Base-by-base conservation (phyloP, 208 protist species). In the Vickermania spadyakhi region DNA sequence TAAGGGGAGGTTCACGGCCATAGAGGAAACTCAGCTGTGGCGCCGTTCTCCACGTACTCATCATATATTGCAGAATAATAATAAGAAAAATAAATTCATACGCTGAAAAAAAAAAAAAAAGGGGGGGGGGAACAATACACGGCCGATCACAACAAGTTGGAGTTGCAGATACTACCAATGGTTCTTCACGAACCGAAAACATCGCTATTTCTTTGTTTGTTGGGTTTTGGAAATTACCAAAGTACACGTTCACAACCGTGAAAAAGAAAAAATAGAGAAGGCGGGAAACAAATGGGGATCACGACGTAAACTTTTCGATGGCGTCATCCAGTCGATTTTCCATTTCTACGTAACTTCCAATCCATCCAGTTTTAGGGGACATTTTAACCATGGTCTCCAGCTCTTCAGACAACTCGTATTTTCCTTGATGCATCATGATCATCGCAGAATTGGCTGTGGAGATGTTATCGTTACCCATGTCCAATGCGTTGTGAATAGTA, bases 1-100 rank as follows among this genome's bases (percentile, higher is more conserved):
- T 63, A 7, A 65, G 65, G 3, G 87, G 81, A 18, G 88, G 83
- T 27, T 64, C 60, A 22, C 52, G 22, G 41, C 80, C 81, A 18
- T 89, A 56, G 7, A 94, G 70, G 2, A 89, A 70, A 27, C 81
- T 53, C 27, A 89, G 66, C 68, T 81, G 86, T 22, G 75, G 72
- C 31, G 81, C 73, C 3, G 74, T 65, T 56, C 72, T 86, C 84
- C 87, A 94, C 28, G 64, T 65, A 2, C 49, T 61, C 50, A 72
- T 4, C 1, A 52, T 29, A 41, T 77, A 62, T 67, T 73, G 72
- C 13, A 13, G 13, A 26, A 53, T 22, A 29, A 54, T 2, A 52
- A 21, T 61, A 23, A 3, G 3, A 62, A 2, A 60, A 1, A 66
- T 42, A 27, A 11, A 13, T 28, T 50, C 29, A 2, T 27, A 0